These are phyloP conservation scores for Podaxis carcinomalis DNA, from an alignment of 768 basidiomycete genomes.

Conservation along the genomic window DNA sequence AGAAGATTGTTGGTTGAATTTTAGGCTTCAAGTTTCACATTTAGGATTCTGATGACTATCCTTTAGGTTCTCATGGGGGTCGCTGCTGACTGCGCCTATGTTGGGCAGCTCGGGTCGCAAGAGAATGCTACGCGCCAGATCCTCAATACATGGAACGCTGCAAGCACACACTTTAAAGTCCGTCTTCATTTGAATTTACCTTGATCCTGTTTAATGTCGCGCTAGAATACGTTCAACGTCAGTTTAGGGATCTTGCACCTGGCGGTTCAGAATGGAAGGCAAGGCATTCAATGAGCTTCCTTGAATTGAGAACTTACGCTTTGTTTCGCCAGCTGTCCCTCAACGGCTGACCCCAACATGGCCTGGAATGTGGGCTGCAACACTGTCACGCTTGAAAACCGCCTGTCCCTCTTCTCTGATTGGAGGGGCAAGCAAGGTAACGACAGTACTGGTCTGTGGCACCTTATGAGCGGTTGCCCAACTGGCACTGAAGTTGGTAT, in stretches of 20 bases:
- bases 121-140: conserved; percentile 71
- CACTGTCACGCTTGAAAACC: conserved; percentile 52
- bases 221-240: conserved; percentile 72
- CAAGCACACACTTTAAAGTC: conserved; percentile 68
- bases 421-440: conserved; percentile 74
- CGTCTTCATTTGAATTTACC: conserved; percentile 10
- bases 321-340: conserved; percentile 50
- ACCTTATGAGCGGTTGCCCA: conserved; percentile 81
- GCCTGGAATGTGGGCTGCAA: conserved; percentile 81
- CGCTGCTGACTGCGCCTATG: conserved; percentile 84
- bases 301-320: not conserved
- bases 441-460: conserved; percentile 84
- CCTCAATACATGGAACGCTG: conserved; percentile 76
- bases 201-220: conserved; percentile 2
- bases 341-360: conserved; percentile 38
- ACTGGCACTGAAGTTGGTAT: conserved; percentile 83
- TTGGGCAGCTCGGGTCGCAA: conserved; percentile 54
- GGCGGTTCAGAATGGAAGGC: conserved; percentile 60
- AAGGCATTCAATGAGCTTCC: conserved; percentile 13
- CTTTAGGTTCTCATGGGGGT: conserved; percentile 73
- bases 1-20: conserved; percentile 53
- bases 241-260: conserved; percentile 81
- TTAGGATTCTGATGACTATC: conserved; percentile 1
- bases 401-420: conserved; percentile 73
- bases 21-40: not conserved